A percentile compares a stretch with the other conserved stretches of the same genome.
Evolutionary conservation across 345 rosid genomes (phyloP).

Genomic region (Brassica napus): Da-Ae NC_063449.1:45390501-45391000

Average conservation of each 20-base stretch:
- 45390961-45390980: slow-evolving; percentile 71
- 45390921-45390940: slow-evolving; percentile 75
- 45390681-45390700: not conserved
- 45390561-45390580: slow-evolving; percentile 50
- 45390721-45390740: not conserved
- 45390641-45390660: not conserved
- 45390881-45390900: not conserved
- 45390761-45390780: slow-evolving; percentile 48
- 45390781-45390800: slow-evolving; percentile 59
- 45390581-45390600: slow-evolving; percentile 49
- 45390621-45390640: slow-evolving; percentile 8
- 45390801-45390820: slow-evolving; percentile 49
- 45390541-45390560: slow-evolving; percentile 48
- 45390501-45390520: slow-evolving; percentile 73
- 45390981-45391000: slow-evolving; percentile 80
- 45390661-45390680: not conserved
- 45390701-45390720: not conserved
- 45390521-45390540: slow-evolving; percentile 91
- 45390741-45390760: not conserved
- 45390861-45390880: not conserved
- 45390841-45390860: not conserved
- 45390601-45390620: slow-evolving; percentile 16
- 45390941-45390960: slow-evolving; percentile 62
- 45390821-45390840: slow-evolving; percentile 55
- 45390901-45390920: not conserved